Base-by-base conservation (phyloP, 2,329 filamentous ascomycete genomes). In the Neoscytalidium dimidiatum region DNA sequence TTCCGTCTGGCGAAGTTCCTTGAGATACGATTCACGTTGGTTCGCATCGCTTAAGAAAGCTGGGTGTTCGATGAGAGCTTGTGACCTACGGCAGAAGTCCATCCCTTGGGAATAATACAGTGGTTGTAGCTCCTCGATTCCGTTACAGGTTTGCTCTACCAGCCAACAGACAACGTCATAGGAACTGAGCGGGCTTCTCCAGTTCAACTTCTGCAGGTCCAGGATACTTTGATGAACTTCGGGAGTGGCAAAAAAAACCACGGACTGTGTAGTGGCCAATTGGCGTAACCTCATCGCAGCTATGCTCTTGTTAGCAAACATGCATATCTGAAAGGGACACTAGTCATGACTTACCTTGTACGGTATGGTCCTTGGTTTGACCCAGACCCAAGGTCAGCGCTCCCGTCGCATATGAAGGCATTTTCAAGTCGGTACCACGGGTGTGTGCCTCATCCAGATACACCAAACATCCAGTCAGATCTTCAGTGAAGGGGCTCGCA, bases 401-500 rank as follows among this genome's bases (percentile, higher is more conserved):
- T 0, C 82, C 87, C 0, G 64, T 68, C 0, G 84, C 82, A 0
- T 71, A 0, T 0, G 70, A 28, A 0, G 85, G 86, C 1, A 90
- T 74, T 65, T 84, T 85, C 1, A 90, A 72, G 67, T 90, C 87
- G 0, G 84, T 87, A 0, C 87, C 87, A 1, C 87, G 77, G 0
- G 86, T 88, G 56, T 90, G 87, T 0, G 84, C 85, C 68, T 88
- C 83, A 62, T 88, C 86, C 4, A 89, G 73, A 61, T 88, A 89
- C 0, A 89, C 83, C 0, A 89, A 71, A 33, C 85, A 87, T 0
- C 75, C 68, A 0, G 76, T 72, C 2, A 89, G 70, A 19, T 83
- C 77, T 2, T 87, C 81, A 0, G 80, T 83, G 68, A 85, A 88
- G 0, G 85, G 82, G 0, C 84, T 84, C 1, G 82, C 83, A 0